Percentiles rank a stretch among this genome's conserved stretches.
phyloP scores from a whole-genome alignment of 2,329 filamentous ascomycete species.

The Sporothrix variecibatus region DNA sequence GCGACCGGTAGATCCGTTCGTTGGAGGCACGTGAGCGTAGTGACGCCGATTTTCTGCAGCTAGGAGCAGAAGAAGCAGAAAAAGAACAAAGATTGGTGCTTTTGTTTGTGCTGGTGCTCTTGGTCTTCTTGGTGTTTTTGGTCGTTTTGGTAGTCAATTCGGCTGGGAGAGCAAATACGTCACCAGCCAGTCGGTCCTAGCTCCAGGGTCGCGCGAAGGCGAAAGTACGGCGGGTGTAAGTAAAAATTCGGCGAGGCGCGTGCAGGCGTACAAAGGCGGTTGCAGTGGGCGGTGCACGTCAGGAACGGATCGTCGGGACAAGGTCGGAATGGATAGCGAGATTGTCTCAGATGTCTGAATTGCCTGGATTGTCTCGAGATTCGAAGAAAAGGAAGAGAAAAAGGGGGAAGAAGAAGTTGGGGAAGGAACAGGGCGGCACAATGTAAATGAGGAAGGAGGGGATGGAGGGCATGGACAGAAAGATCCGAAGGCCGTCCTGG shows the following conservation, averaged over 20 bases:
- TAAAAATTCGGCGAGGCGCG: background rate
- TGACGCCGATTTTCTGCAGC: background rate
- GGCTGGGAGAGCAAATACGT: slow-evolving; percentile 13
- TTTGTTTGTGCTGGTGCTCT: background rate
- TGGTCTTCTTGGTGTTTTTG: background rate
- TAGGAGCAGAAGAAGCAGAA: background rate
- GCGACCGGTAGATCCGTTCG: slow-evolving; percentile 3
- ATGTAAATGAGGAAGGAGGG: background rate
- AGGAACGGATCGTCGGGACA: background rate
- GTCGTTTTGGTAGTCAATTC: background rate
- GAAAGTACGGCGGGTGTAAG: background rate
- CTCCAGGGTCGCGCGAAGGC: slow-evolving; percentile 14
- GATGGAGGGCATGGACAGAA: background rate
- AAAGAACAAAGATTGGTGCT: background rate
- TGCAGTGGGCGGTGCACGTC: background rate
- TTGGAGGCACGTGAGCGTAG: slow-evolving; percentile 1
- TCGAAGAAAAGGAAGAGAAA: background rate
- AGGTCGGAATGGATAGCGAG: background rate
- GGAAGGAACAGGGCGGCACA: background rate
- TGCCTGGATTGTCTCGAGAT: background rate
- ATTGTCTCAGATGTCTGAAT: background rate
- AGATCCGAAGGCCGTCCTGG: background rate
- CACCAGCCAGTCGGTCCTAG: slow-evolving; percentile 22
- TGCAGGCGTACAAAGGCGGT: slow-evolving; percentile 8
- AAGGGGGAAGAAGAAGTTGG: background rate